Evolutionary conservation across 1,139 yeast genomes (phyloP).

Genomic region (Scheffersomyces segobiensis): DNA sequence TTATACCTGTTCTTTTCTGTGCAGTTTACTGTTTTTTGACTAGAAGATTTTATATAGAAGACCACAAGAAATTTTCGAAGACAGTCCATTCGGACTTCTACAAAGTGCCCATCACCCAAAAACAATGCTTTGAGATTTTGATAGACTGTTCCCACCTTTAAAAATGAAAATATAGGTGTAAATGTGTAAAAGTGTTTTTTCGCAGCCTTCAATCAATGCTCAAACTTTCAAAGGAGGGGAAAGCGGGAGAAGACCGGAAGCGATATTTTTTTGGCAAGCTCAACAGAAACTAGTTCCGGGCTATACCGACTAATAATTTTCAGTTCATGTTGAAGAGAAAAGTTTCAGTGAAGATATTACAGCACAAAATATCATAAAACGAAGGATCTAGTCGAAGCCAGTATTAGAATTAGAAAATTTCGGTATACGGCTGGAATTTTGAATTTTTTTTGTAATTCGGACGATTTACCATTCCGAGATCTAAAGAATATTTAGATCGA

Average conservation of each 20-base stretch:
- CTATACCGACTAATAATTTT: background rate
- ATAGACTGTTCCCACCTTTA: background rate
- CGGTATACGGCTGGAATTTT: background rate
- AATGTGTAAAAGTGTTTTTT: background rate
- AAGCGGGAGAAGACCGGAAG: background rate
- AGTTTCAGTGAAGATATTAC: background rate
- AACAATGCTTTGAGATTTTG: background rate
- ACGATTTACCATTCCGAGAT: background rate
- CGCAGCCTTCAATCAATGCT: background rate
- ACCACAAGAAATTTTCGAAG: no score
- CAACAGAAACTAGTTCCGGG: background rate
- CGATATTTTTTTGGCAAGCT: background rate
- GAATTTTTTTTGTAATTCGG: background rate
- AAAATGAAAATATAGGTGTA: background rate
- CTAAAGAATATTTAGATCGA: background rate
- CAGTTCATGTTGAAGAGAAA: background rate
- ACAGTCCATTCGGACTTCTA: no score
- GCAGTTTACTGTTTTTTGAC: no score
- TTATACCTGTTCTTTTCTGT: no score
- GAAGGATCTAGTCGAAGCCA: background rate
- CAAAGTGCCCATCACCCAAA: no score
- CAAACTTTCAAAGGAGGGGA: background rate
- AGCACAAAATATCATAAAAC: background rate
- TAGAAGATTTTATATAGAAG: no score
- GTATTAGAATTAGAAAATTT: background rate